A percentile compares a stretch with the other conserved stretches of the same genome.
Evolutionary conservation across 2,329 filamentous ascomycete genomes (phyloP).

Genomic region (Aspergillus fischeri): DNA sequence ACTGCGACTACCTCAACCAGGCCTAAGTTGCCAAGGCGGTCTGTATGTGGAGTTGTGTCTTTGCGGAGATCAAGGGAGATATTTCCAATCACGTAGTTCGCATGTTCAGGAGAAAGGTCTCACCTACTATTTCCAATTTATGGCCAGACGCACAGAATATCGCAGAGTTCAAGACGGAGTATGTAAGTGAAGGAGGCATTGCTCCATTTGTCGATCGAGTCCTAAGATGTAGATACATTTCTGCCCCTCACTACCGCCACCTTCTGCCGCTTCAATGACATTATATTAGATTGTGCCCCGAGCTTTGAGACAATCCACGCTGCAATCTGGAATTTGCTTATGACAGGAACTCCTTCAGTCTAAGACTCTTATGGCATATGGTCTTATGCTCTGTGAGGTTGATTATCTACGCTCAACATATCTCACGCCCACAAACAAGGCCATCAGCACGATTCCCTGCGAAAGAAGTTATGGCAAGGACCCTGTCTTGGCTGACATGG

Average conservation of each 20-base stretch:
- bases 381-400: neutral
- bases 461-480: too few species aligned
- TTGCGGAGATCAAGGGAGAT: neutral
- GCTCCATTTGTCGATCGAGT: neutral
- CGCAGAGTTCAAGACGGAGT: neutral
- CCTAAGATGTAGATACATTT: neutral
- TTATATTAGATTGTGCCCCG: neutral
- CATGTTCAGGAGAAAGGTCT: neutral
- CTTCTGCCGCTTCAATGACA: conserved; percentile 7
- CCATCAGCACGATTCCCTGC: neutral
- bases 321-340: neutral
- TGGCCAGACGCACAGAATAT: neutral
- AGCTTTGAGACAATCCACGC: neutral
- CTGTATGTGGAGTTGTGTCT: neutral
- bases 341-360: too few species aligned
- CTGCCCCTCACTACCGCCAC: conserved; percentile 5
- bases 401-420: neutral
- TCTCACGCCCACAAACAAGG: neutral
- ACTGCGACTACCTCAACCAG: neutral
- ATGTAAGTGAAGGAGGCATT: neutral
- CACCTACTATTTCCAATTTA: neutral
- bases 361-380: neutral
- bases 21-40: neutral
- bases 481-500: too few species aligned
- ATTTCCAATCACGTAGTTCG: neutral